A percentile compares a stretch with the other conserved stretches of the same genome.
phyloP scores from a whole-genome alignment of 768 basidiomycete genomes.

The Tricholoma terreum region DNA sequence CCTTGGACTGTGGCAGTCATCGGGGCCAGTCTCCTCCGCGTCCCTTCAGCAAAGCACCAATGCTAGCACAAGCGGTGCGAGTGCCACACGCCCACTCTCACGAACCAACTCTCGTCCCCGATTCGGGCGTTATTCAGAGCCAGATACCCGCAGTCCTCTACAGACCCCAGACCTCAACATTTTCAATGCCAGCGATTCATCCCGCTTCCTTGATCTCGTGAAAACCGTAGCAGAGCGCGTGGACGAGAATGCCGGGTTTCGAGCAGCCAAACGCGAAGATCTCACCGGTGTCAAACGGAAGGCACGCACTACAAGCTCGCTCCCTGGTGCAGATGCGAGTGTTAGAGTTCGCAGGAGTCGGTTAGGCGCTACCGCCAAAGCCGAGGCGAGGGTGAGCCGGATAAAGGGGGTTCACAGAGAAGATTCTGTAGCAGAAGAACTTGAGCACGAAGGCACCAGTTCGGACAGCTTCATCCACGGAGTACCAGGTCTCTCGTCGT shows the following conservation, averaged over 20 bases:
- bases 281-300: constrained; percentile 6
- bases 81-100: neutral
- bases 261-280: constrained; percentile 6
- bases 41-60: neutral
- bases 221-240: constrained; percentile 35
- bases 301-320: neutral
- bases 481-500: constrained; percentile 2
- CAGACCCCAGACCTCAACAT: neutral
- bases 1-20: neutral
- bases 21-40: neutral
- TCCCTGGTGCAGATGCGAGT: neutral
- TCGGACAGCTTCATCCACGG: neutral
- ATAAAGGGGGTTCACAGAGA: constrained; percentile 10
- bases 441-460: neutral
- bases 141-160: neutral
- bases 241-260: constrained; percentile 25
- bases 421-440: neutral
- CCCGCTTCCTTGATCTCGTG: constrained; percentile 28
- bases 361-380: neutral
- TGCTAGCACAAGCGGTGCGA: neutral
- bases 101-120: constrained; percentile 5
- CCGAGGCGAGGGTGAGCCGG: neutral
- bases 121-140: neutral
- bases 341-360: neutral
- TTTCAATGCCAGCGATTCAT: constrained; percentile 14